Base-by-base conservation (phyloP, 2,329 filamentous ascomycete genomes). In the Scytalidium lignicola region DNA sequence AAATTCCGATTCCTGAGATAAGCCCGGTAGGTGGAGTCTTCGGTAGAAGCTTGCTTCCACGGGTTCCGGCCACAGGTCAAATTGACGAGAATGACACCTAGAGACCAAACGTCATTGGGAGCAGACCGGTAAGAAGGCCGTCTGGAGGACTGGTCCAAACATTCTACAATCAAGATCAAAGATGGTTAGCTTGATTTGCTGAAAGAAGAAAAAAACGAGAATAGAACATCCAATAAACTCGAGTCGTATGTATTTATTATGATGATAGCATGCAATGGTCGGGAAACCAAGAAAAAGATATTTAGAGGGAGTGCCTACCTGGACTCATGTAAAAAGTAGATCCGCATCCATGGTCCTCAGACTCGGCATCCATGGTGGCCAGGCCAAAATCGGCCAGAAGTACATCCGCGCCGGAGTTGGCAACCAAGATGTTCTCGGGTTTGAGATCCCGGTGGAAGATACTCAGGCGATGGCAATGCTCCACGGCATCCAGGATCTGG, bases 301-400 rank as follows among this genome's bases (percentile, higher is more conserved):
- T 37, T n/a, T n/a, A 20, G 29, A 51, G 40, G 47, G 42, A 43
- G 26, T 52, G 52, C 81, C 69, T 86, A 96, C 92, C 92, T 81
- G 93, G 93, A 65, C 90, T 96, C 93, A 97, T 99, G 74, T 99
- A 99, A 65, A 97, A 97, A 13, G 92, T 97, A 26, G 93, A 97
- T 55, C 93, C 93, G 68, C 93, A 99, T 63, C 93, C 93, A 70
- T 96, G 96, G 68, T 99, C 93, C 60, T 90, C 87, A 56, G 92
- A 96, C 58, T 85, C 77, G 57, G 83, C 78, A 57, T 92, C 88
- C 51, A 83, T 84, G 20, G 90, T 97, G 51, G 93, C 93, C 48
- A 99, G 81, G 66, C 93, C 93, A 77, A 99, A 99, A 71, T 99
- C 93, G 58, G 92, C 93, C 57, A 99, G 80, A 74, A 97, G 96